phyloP scores from a whole-genome alignment of 805 yeast genomes.

The Yarrowia sp. region DNA sequence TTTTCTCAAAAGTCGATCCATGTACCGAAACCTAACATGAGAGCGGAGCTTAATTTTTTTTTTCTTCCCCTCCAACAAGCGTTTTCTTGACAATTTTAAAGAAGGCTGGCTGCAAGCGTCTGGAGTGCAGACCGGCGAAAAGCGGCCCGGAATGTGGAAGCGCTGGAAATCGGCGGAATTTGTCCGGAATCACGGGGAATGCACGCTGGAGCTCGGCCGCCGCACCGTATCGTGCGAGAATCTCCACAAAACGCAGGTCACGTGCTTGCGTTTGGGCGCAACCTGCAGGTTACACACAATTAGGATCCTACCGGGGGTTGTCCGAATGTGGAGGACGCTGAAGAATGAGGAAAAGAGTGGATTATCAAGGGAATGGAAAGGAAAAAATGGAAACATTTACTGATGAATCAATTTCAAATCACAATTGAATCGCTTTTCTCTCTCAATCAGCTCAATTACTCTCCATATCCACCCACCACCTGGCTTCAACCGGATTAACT shows the following conservation, averaged over 20 bases:
- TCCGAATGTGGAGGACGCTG: background rate
- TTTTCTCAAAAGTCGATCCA: constrained; percentile 38
- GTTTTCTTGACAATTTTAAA: background rate
- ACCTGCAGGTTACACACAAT: background rate
- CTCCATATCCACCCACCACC: no score
- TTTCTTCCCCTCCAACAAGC: background rate
- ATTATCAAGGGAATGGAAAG: no score
- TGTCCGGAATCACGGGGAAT: no score
- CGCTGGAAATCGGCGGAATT: no score
- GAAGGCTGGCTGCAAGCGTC: constrained; percentile 2
- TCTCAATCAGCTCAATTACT: no score
- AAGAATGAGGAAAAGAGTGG: no score
- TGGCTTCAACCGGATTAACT: constrained; percentile 19
- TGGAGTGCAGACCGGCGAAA: background rate
- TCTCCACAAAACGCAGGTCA: constrained; percentile 12
- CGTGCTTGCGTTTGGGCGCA: constrained; percentile 28
- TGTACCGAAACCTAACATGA: constrained; percentile 24
- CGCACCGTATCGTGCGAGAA: background rate
- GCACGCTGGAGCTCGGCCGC: background rate
- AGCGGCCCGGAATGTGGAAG: background rate
- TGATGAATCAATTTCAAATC: no score
- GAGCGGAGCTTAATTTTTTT: background rate
- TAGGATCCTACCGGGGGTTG: constrained; percentile 16
- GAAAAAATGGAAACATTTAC: no score
- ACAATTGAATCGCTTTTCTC: no score